These are phyloP conservation scores for Penicillium carneum DNA, from an alignment of 2,329 filamentous ascomycete genomes.

Conservation along the genomic window DNA sequence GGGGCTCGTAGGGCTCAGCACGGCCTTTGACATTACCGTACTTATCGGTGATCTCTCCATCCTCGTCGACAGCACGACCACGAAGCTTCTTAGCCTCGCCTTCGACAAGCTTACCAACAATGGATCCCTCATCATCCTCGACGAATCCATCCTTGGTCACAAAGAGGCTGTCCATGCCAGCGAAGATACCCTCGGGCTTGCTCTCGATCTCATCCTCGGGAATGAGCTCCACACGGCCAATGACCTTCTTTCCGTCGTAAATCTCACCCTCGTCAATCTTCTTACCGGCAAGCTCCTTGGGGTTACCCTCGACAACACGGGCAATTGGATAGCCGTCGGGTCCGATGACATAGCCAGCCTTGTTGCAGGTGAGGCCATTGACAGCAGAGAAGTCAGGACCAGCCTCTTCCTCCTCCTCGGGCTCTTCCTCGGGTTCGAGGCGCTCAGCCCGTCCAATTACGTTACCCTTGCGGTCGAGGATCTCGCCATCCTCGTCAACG, in stretches of 20 bases:
- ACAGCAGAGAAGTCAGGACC: conserved; percentile 63
- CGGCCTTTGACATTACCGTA: conserved; percentile 70
- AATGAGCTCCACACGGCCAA: conserved; percentile 65
- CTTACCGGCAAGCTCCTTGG: conserved; percentile 63
- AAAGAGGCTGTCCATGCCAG: conserved; percentile 63
- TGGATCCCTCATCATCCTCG: conserved; percentile 78
- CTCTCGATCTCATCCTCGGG: conserved; percentile 64
- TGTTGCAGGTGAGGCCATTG: conserved; percentile 63
- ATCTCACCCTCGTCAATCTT: conserved; percentile 65
- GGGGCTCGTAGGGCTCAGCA: conserved; percentile 63
- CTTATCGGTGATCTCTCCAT: conserved; percentile 81
- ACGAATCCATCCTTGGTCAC: conserved; percentile 67
- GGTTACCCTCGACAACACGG: conserved; percentile 61
- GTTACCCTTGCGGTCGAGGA: conserved; percentile 68
- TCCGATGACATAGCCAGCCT: conserved; percentile 64
- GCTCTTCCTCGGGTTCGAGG: conserved; percentile 47
- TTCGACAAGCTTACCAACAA: conserved; percentile 74
- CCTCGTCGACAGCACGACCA: conserved; percentile 78
- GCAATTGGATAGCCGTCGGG: conserved; percentile 62
- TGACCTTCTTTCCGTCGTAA: conserved; percentile 63
- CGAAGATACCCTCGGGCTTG: conserved; percentile 64
- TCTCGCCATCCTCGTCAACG: conserved; percentile 69
- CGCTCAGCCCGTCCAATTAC: conserved; percentile 65
- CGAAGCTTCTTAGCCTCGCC: conserved; percentile 76
- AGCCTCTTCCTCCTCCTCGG: conserved; percentile 51